phyloP scores from a whole-genome alignment of 2,329 filamentous ascomycete species.

The Emmonsia crescens region DNA sequence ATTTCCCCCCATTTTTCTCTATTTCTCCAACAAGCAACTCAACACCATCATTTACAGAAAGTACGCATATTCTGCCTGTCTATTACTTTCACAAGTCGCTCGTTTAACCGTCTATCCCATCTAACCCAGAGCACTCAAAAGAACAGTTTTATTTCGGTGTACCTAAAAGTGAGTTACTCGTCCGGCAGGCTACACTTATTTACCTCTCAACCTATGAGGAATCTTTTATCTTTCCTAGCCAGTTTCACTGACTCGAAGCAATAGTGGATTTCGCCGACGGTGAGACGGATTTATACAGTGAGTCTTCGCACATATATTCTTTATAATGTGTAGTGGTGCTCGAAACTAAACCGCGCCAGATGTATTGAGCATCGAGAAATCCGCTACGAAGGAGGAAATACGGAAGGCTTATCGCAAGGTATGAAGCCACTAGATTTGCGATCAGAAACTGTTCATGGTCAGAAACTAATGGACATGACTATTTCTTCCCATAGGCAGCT shows the following conservation, averaged over 20 bases:
- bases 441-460: not conserved
- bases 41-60: not conserved
- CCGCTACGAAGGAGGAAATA: slow-evolving; percentile 67
- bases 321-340: not conserved
- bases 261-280: slow-evolving; percentile 27
- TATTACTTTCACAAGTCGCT: not conserved
- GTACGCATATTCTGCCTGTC: not conserved
- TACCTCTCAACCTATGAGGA: not conserved
- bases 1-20: not conserved
- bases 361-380: slow-evolving; percentile 64
- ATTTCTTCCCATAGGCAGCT: slow-evolving; percentile 51
- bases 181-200: not conserved
- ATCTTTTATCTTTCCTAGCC: not conserved
- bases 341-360: slow-evolving; percentile 39
- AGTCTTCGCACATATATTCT: slow-evolving; percentile 35
- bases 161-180: not conserved
- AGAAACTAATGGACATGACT: slow-evolving; percentile 7
- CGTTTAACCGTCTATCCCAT: not conserved
- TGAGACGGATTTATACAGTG: slow-evolving; percentile 54
- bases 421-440: slow-evolving; percentile 16
- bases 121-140: not conserved
- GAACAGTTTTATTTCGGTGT: not conserved
- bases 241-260: not conserved
- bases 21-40: not conserved
- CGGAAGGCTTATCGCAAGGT: slow-evolving; percentile 97